Evolutionary conservation across 2,329 filamentous ascomycete genomes (phyloP), one percentile per base, ranked within the genome.

Genomic region (Zarea fungicola): DNA sequence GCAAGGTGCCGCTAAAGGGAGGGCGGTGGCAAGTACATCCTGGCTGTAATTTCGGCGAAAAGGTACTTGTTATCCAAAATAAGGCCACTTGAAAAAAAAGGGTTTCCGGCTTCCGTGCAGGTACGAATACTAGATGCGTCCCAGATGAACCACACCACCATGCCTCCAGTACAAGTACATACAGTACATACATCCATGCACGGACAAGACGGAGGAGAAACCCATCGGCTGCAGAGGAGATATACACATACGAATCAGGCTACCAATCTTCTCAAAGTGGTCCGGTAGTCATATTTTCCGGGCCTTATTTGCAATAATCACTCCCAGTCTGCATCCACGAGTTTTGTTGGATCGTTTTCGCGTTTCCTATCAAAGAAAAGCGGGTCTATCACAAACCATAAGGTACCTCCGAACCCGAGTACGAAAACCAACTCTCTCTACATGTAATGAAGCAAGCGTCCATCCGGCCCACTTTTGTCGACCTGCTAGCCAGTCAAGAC

Each of bases 61-160:
- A 44, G 19, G 9, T 19, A 44, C 19, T 6, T 44, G 18, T 13
- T n/a, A n/a, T 42, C 29, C 6, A 23, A 23, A 14, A 44, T 44
- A 22, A 34, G 29, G 6, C 42, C 42, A 44, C 31, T 34, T 34
- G 18, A 23, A 28, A 22, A 44, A 34, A 44, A 34, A 21, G 42
- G 18, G 29, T 22, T 34, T 34, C 40, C 42, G 42, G 19, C 29
- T 44, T 34, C 42, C 42, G 42, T 34, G 42, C 42, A 44, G 29
- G 42, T 42, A 42, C 39, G 39, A 42, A 42, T 42, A 42, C 39
- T 42, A 16, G 39, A 28, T 25, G 39, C 21, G 7, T 19, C n/a
- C 34, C 34, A 36, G 29, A 32, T 32, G 29, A 6, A 32, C 29
- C 5, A 14, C 29, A 14, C 6, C 29, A n/a, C n/a, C n/a, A n/a